Base-by-base conservation (phyloP, 2,329 filamentous ascomycete species). In the Lachnellula arida region DNA sequence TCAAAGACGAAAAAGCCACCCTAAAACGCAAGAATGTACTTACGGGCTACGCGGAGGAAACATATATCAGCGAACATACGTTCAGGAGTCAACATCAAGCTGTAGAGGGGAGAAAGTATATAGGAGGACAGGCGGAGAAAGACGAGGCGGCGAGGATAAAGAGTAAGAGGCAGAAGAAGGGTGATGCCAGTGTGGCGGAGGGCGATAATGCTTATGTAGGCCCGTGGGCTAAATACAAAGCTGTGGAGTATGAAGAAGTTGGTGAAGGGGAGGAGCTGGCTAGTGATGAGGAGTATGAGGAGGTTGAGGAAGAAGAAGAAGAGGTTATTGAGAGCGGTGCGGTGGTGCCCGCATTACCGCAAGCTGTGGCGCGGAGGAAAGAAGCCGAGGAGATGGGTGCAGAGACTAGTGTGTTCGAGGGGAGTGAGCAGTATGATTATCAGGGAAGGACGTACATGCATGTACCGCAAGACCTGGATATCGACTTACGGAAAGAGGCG, bases 401-500 rank as follows among this genome's bases (percentile, higher is more conserved):
- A 25, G 94, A 99, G 75, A 94, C 87, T 51, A 91, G 87, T 44
- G 86, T 85, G 46, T 99, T 97, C 74, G 88, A 96, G 68, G 94
- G 92, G 60, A 81, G 81, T 42, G 79, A 89, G 68, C 78, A 94
- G 73, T 87, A 86, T 76, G 94, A 99, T 72, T 99, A 99, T 75
- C 89, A 95, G 71, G 94, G 94, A 48, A 81, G 94, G 62, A 96
- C 93, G 35, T 99, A 96, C 71, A 97, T 99, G 93, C 94, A 99
- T 73, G 81, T 97, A 46, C 94, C 94, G 3, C 91, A 91, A 71
- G 92, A 96, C 70, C 76, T 96, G 73, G 89, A 91, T 68, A 78
- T 96, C 70, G 89, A 96, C 70, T 78, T 99, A 65, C 82, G 80
- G 61, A 95, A 94, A 74, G 91, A 95, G 58, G 72, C 79, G 46